Evolutionary conservation across 2,329 filamentous ascomycete genomes (phyloP).

Genomic region (Stagonosporopsis cucurbitacearum): DNA sequence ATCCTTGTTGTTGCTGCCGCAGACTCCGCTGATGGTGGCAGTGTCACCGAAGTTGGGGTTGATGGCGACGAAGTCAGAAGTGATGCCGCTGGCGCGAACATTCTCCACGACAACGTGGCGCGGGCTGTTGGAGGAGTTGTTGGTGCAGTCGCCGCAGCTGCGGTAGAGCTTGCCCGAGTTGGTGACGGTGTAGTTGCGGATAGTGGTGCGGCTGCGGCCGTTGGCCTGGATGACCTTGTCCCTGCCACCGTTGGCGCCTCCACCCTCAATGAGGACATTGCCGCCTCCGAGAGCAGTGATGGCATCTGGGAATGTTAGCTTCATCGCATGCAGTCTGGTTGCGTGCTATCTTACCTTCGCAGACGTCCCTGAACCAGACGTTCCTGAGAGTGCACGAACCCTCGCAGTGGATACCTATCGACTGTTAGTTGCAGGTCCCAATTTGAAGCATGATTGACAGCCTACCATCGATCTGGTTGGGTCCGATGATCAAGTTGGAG

Average conservation of each 20-base stretch:
- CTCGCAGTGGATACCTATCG: conserved; percentile 50
- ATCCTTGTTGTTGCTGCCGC: conserved; percentile 16
- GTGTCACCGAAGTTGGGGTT: conserved; percentile 57
- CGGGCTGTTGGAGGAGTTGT: conserved; percentile 50
- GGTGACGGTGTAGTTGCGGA: conserved; percentile 39
- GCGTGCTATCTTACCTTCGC: conserved; percentile 20
- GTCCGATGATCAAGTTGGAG: conserved; percentile 58
- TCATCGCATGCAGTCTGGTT: conserved; percentile 2
- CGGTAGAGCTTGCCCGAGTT: conserved; percentile 53
- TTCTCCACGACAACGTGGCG: conserved; percentile 50
- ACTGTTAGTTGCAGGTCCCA: neutral
- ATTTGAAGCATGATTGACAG: neutral
- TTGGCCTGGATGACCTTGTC: conserved; percentile 45
- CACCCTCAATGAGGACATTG: conserved; percentile 43
- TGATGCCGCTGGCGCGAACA: conserved; percentile 45
- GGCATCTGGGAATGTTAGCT: conserved; percentile 14
- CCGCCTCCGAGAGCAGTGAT: conserved; percentile 25
- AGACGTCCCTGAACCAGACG: conserved; percentile 19
- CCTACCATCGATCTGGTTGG: conserved; percentile 53
- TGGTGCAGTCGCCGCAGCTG: conserved; percentile 23
- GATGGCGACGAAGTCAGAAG: conserved; percentile 49
- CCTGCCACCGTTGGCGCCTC: conserved; percentile 31
- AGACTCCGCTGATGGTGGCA: conserved; percentile 51
- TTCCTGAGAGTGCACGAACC: conserved; percentile 52
- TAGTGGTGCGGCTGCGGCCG: conserved; percentile 31